These are phyloP conservation scores for Yamagishiella unicocca DNA, from an alignment of 139 green algal species.

Conservation along the genomic window DNA sequence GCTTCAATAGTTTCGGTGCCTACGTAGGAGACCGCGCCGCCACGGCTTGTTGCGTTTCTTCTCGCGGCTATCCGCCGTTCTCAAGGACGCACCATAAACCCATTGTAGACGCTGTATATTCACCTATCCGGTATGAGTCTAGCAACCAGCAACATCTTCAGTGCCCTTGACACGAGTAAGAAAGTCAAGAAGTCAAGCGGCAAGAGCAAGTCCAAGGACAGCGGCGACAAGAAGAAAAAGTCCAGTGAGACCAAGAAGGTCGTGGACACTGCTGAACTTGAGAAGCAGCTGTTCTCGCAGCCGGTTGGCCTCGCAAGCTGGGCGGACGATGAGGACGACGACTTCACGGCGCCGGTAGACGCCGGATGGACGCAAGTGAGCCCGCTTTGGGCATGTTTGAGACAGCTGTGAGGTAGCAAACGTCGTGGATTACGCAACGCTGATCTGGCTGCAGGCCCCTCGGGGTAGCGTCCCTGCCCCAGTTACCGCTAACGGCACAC, in stretches of 20 bases:
- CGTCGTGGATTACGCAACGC: background rate
- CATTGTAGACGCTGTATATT: background rate
- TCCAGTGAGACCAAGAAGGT: conserved; percentile 49
- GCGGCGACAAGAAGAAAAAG: conserved; percentile 56
- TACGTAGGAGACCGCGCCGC: background rate
- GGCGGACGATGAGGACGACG: conserved; percentile 65
- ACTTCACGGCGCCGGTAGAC: conserved; percentile 45
- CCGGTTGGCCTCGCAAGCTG: conserved; percentile 55
- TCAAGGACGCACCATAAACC: background rate
- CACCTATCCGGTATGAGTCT: conserved; percentile 34
- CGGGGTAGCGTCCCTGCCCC: conserved; percentile 8
- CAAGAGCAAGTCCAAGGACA: conserved; percentile 47
- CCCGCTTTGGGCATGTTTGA: too few relatives aligned
- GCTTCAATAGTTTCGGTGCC: too few relatives aligned
- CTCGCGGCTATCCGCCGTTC: background rate
- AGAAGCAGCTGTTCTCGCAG: conserved; percentile 66
- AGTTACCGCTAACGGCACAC: conserved; percentile 22
- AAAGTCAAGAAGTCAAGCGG: conserved; percentile 52
- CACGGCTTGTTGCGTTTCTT: background rate
- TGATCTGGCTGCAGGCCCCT: background rate
- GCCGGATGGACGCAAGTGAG: conserved; percentile 37
- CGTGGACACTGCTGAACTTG: conserved; percentile 58
- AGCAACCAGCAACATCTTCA: conserved; percentile 58
- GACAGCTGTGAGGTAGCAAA: too few relatives aligned
- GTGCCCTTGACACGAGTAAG: conserved; percentile 54